phyloP scores from a whole-genome alignment of 75 land plant genomes.

The Cunninghamia lanceolata region DNA sequence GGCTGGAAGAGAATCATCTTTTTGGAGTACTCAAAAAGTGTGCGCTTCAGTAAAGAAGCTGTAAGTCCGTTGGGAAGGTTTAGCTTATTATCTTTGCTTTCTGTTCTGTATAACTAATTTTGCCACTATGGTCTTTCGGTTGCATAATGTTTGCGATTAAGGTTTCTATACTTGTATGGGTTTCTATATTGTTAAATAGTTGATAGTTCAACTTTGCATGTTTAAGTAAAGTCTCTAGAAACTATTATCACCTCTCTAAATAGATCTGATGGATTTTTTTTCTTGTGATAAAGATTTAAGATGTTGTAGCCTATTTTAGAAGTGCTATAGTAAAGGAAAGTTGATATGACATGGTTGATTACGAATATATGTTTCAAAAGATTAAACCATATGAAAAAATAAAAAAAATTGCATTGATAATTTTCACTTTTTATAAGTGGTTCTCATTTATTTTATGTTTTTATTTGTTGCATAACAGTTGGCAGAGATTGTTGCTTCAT shows the following conservation, averaged over 20 bases:
- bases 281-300: not conserved
- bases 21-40: no score
- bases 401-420: not conserved
- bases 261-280: not conserved
- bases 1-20: no score
- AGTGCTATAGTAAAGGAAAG: not conserved
- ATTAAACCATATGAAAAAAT: not conserved
- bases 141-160: not conserved
- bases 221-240: not conserved
- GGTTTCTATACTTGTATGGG: not conserved
- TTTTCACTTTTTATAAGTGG: not conserved
- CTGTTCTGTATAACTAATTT: not conserved
- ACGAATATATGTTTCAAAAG: not conserved
- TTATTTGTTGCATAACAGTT: conserved; percentile 50
- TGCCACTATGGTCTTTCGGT: not conserved
- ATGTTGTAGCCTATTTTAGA: not conserved
- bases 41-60: no score
- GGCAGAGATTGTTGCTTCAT: conserved; percentile 44
- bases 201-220: not conserved
- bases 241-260: not conserved
- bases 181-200: not conserved
- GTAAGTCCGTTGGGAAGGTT: not conserved
- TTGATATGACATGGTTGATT: not conserved
- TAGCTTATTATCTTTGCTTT: not conserved
- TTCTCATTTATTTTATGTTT: not conserved